These are phyloP conservation scores for Tolypocladium endophyticum DNA, from an alignment of 2,329 filamentous ascomycete genomes.

Conservation along the genomic window DNA sequence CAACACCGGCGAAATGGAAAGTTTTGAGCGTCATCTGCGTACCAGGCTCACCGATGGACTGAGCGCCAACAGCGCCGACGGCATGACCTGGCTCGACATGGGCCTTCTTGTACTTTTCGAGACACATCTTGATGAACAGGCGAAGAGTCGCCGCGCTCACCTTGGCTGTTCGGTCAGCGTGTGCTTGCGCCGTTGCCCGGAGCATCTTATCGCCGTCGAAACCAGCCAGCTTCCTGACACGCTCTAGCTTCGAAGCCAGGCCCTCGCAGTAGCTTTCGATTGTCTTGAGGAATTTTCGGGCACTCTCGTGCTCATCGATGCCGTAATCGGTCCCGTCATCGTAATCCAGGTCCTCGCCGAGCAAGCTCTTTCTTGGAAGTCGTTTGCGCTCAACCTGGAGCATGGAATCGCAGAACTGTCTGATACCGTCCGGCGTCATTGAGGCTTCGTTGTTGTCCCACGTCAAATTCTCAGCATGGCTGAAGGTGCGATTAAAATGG, in stretches of 20 bases:
- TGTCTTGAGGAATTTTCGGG: conserved; percentile 68
- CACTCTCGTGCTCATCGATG: conserved; percentile 73
- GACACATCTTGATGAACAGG: conserved; percentile 69
- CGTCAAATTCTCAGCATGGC: conserved; percentile 64
- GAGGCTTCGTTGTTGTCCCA: conserved; percentile 69
- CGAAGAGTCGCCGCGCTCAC: conserved; percentile 65
- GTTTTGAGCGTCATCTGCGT: conserved; percentile 99
- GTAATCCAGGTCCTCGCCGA: conserved; percentile 54
- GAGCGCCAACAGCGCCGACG: conserved; percentile 89
- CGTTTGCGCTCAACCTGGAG: conserved; percentile 58
- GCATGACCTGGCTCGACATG: conserved; percentile 91
- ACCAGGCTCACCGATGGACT: conserved; percentile 95
- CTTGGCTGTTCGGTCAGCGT: conserved; percentile 68
- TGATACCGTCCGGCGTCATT: conserved; percentile 65
- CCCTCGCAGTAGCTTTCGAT: conserved; percentile 61
- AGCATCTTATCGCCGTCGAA: conserved; percentile 25
- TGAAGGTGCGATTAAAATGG: conserved; percentile 84
- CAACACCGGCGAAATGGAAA: conserved; percentile 99
- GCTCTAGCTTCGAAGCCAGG: conserved; percentile 50
- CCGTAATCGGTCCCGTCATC: conserved; percentile 57
- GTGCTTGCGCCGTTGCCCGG: conserved; percentile 21
- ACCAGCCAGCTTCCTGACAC: conserved; percentile 39
- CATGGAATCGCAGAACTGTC: conserved; percentile 54
- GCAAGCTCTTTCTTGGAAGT: conserved; percentile 49
- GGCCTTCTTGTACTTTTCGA: conserved; percentile 84